Evolutionary conservation across 1,284 basidiomycete genomes (phyloP), one percentile per base, ranked within the genome.

Genomic region (Malassezia dermatis): DNA sequence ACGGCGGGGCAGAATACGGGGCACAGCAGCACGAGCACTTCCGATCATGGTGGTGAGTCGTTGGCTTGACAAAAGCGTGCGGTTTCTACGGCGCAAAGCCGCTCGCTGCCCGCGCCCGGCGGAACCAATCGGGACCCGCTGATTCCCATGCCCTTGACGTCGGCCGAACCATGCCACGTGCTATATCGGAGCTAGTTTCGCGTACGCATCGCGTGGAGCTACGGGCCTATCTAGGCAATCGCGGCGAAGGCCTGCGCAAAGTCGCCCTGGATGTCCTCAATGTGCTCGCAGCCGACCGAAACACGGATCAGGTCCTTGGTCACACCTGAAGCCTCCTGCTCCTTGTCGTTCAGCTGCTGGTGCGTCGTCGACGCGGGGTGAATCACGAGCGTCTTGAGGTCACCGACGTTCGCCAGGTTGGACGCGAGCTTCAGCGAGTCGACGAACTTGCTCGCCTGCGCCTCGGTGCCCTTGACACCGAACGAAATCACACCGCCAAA

Each of bases 351-450:
- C 53, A 89, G 78, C 75, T 89, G 88, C 59, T 84, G 80, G 75
- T 90, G 88, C 1, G 88, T 91, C 19, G 89, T 91, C 42, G 82
- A 81, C 12, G 83, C 82, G 8, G 88, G 88, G 73, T 88, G 86
- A 59, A 74, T 73, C 56, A 71, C 65, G 44, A 74, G 66, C 23
- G 66, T 75, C 65, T 73, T 70, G 44, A 67, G 60, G 34, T 69
- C 65, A 41, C 69, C 66, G 26, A 69, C 67, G 56, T 68, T 69
- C 47, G 69, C 66, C 49, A 71, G 51, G 62, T 67, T 66, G 47
- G 64, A 65, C 17, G 85, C 85, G 6, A 89, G 79, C 69, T 82
- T 83, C 55, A 90, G 78, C 61, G 76, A 79, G 71, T 89, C 87
- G 28, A 90, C 85, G 35, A 86, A 80, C 51, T 79, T 79, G 75